phyloP scores from a whole-genome alignment of 208 protist genomes.

The Crithidia expoeki region DNA sequence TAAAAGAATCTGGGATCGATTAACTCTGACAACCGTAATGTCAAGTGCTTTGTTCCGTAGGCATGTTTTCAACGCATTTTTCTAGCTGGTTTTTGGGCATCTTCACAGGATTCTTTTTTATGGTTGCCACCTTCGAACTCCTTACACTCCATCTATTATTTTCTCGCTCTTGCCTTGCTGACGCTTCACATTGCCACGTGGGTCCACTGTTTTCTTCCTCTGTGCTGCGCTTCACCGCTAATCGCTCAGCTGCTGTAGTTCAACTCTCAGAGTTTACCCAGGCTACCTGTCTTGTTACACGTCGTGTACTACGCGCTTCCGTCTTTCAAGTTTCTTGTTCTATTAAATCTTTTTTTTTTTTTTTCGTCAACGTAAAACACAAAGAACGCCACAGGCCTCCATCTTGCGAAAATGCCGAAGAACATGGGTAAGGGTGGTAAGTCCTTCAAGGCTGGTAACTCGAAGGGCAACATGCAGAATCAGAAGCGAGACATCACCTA shows the following conservation, averaged over 20 bases:
- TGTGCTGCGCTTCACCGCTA: background rate
- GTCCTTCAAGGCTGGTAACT: slow-evolving; percentile 95
- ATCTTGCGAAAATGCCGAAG: slow-evolving; percentile 83
- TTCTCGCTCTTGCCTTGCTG: background rate
- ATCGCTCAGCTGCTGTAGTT: background rate
- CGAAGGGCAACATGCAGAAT: slow-evolving; percentile 94
- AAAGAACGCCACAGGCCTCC: slow-evolving; percentile 14
- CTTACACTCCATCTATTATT: background rate
- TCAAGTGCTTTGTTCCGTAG: too few relatives aligned
- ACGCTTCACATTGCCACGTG: too few relatives aligned
- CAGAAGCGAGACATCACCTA: slow-evolving; percentile 97
- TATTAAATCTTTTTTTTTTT: slow-evolving; percentile 29
- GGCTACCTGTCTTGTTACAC: too few relatives aligned
- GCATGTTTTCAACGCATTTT: too few relatives aligned
- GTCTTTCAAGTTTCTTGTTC: too few relatives aligned
- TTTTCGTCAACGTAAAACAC: background rate
- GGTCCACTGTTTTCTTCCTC: slow-evolving; percentile 7
- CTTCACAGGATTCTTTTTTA: too few relatives aligned
- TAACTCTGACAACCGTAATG: too few relatives aligned
- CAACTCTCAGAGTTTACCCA: too few relatives aligned
- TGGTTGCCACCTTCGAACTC: too few relatives aligned
- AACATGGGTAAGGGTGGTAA: slow-evolving; percentile 97
- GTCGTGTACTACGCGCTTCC: too few relatives aligned
- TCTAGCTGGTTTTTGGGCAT: too few relatives aligned
- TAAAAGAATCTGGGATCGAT: too few relatives aligned